Conservation (phyloP, 2,329 filamentous ascomycete genomes). For the Fusarium albosuccineum region DNA sequence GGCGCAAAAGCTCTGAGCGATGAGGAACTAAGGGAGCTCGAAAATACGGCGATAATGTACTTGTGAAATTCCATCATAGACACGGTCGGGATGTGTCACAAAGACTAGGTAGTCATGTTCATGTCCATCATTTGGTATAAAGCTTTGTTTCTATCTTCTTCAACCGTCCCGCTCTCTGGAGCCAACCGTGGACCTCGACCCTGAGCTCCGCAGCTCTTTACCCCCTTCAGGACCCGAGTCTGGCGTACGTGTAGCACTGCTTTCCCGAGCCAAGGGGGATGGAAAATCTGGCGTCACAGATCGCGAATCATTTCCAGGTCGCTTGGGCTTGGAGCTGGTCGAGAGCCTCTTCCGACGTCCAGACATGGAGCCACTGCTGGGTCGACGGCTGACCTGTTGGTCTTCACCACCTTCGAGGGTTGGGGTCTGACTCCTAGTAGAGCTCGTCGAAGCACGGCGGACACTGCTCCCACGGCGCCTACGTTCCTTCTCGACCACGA, state of each 20-base stretch:
- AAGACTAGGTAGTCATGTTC: conserved; percentile 1
- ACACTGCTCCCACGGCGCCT: conserved; percentile 65
- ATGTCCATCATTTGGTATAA: conserved; percentile 6
- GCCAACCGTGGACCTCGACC: conserved; percentile 39
- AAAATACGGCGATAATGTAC: neutral
- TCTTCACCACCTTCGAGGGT: conserved; percentile 60
- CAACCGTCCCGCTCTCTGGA: conserved; percentile 31
- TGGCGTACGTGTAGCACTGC: conserved; percentile 48
- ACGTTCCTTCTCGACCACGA: conserved; percentile 60
- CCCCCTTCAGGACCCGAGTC: conserved; percentile 41
- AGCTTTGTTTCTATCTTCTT: conserved; percentile 4
- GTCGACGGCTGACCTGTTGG: conserved; percentile 56
- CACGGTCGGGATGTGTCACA: neutral
- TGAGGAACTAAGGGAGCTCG: neutral
- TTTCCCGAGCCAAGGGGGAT: conserved; percentile 66
- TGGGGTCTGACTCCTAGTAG: conserved; percentile 64
- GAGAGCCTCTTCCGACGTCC: conserved; percentile 66
- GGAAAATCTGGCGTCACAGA: conserved; percentile 68
- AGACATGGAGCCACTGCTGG: conserved; percentile 63
- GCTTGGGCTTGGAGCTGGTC: conserved; percentile 58
- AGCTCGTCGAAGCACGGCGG: conserved; percentile 65
- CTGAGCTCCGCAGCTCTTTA: conserved; percentile 41
- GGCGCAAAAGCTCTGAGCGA: conserved; percentile 2
- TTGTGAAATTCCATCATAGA: neutral
- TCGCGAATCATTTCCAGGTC: conserved; percentile 61